These are phyloP conservation scores for Phaffomyces thermotolerans DNA, from an alignment of 805 yeast species.

Conservation along the genomic window DNA sequence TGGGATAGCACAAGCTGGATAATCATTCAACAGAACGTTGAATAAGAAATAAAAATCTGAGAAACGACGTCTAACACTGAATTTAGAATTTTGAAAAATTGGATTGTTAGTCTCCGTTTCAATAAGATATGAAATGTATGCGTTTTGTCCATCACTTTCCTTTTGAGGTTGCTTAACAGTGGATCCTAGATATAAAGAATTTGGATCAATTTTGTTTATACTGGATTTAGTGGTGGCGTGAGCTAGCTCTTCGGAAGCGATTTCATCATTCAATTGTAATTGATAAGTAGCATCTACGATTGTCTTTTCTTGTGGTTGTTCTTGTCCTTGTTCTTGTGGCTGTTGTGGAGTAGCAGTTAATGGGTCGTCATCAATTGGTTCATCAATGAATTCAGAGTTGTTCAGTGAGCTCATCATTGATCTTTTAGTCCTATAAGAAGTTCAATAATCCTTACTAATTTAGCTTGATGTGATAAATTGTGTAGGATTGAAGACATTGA, in stretches of 20 bases:
- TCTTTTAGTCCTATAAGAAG: neutral
- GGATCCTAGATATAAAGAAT: constrained; percentile 27
- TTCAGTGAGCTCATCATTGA: constrained; percentile 12
- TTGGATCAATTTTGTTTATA: neutral
- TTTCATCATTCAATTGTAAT: neutral
- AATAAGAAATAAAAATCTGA: constrained; percentile 79
- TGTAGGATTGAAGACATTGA: no score
- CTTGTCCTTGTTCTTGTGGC: neutral
- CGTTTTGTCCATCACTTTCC: constrained; percentile 68
- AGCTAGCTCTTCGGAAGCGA: no score
- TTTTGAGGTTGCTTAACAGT: constrained; percentile 54
- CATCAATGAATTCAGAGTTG: constrained; percentile 16
- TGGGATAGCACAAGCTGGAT: constrained; percentile 81
- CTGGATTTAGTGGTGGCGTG: neutral
- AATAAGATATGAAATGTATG: constrained; percentile 67
- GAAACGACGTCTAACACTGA: constrained; percentile 67
- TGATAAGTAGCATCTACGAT: neutral
- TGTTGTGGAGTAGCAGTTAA: neutral
- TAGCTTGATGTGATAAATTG: no score
- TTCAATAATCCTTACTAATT: neutral
- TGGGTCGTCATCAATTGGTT: constrained; percentile 14
- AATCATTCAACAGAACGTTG: constrained; percentile 67
- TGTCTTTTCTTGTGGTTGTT: neutral
- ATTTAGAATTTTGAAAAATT: constrained; percentile 36
- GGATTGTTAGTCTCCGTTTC: constrained; percentile 60